These are phyloP conservation scores for Pistacia atlantica DNA, from an alignment of 345 rosid species.

Conservation along the genomic window DNA sequence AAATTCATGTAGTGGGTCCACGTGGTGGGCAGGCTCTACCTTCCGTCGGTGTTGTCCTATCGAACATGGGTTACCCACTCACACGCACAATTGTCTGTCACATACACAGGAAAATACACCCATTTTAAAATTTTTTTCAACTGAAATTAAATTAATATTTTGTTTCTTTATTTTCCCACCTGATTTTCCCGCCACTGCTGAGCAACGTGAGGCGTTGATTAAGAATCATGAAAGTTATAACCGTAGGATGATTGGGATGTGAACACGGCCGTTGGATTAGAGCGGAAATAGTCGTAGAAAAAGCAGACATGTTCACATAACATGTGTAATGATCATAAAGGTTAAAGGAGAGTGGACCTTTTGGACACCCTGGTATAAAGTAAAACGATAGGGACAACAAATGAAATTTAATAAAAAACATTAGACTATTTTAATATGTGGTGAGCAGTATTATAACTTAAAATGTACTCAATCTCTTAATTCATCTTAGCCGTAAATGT, in stretches of 20 bases:
- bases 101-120: background rate
- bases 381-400: conserved; percentile 12
- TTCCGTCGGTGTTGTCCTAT: conserved; percentile 52
- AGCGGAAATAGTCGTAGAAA: conserved; percentile 2
- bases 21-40: conserved; percentile 15
- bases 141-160: background rate
- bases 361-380: conserved; percentile 20
- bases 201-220: conserved; percentile 23
- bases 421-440: background rate
- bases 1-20: conserved; percentile 32
- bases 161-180: conserved; percentile 24
- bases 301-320: conserved; percentile 22
- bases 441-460: background rate
- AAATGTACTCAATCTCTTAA: background rate
- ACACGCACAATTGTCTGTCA: background rate
- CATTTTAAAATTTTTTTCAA: too few species aligned
- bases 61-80: background rate
- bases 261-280: conserved; percentile 17
- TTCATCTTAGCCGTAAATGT: too few species aligned
- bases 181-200: conserved; percentile 47
- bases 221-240: background rate
- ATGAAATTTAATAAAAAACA: background rate
- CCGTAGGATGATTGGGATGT: conserved; percentile 17
- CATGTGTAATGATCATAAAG: conserved; percentile 43
- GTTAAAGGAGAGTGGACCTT: conserved; percentile 25